Evolutionary conservation across 257 asterid species (phyloP).

Genomic region (Verbascum thapsus): DNA sequence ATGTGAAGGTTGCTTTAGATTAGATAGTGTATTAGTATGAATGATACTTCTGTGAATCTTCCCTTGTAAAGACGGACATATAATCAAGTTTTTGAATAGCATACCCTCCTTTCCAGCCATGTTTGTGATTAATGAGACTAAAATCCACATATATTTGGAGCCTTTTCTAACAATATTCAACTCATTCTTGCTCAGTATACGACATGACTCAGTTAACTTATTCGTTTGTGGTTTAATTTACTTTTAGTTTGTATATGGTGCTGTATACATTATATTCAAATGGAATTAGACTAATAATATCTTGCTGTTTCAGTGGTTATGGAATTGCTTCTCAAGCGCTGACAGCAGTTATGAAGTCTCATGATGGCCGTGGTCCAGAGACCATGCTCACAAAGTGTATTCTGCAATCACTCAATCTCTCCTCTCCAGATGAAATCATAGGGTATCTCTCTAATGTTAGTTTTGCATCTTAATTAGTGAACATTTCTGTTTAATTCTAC

Average conservation of each 20-base stretch:
- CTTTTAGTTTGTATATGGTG: conserved; percentile 10
- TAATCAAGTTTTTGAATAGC: neutral
- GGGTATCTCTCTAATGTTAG: conserved; percentile 48
- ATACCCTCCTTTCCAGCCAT: neutral
- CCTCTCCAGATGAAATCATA: conserved; percentile 89
- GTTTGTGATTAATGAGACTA: neutral
- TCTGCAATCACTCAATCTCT: conserved; percentile 68
- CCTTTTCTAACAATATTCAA: neutral
- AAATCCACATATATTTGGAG: conserved; percentile 16
- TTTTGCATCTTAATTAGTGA: conserved; percentile 13
- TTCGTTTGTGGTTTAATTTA: neutral
- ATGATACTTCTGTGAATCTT: conserved; percentile 14
- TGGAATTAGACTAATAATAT: neutral
- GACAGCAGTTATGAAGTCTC: conserved; percentile 84
- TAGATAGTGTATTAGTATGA: conserved; percentile 1
- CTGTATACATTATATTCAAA: conserved; percentile 7
- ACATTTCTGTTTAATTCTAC: neutral
- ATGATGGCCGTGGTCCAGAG: conserved; percentile 92
- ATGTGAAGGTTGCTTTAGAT: neutral
- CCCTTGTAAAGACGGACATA: neutral
- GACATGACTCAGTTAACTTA: conserved; percentile 9
- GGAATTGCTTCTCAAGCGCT: conserved; percentile 94
- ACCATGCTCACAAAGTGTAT: conserved; percentile 70
- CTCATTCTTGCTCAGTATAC: conserved; percentile 14
- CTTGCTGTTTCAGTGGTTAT: conserved; percentile 71